These are phyloP conservation scores for Auricularia cornea DNA, from an alignment of 768 basidiomycete species.

Conservation along the genomic window DNA sequence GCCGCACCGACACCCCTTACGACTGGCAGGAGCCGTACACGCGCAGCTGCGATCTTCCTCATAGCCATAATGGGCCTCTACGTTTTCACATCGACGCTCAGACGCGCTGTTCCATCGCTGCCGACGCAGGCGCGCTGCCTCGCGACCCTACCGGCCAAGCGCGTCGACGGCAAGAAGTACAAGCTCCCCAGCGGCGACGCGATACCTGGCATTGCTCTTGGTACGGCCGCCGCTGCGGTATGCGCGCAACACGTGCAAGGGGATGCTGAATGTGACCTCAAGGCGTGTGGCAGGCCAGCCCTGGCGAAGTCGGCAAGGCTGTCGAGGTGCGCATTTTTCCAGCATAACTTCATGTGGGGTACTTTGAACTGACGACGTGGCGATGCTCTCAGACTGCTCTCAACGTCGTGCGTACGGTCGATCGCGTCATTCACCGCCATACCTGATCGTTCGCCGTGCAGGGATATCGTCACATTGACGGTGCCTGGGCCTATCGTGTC, in stretches of 20 bases:
- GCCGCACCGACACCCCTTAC: neutral
- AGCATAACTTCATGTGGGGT: neutral
- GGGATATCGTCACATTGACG: constrained; percentile 64
- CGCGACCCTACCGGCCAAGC: neutral
- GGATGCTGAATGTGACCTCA: neutral
- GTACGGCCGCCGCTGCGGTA: constrained; percentile 23
- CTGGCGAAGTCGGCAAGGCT: constrained; percentile 55
- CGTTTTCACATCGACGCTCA: neutral
- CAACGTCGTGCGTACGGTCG: constrained; percentile 25
- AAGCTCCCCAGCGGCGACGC: constrained; percentile 57
- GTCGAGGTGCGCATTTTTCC: constrained; percentile 39
- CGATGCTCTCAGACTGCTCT: constrained; percentile 39
- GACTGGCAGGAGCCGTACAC: neutral
- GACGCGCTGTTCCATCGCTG: neutral
- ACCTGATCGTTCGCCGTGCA: neutral
- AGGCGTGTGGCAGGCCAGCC: constrained; percentile 58
- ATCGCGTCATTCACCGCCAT: neutral
- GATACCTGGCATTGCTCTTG: constrained; percentile 61
- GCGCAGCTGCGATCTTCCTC: neutral
- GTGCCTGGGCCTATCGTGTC: constrained; percentile 62
- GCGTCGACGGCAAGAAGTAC: constrained; percentile 18
- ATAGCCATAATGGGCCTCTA: neutral
- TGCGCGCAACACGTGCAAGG: neutral
- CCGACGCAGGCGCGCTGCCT: neutral
- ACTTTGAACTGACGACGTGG: neutral